These are phyloP conservation scores for Baorangia bicolor DNA, from an alignment of 768 basidiomycete species.

Conservation along the genomic window DNA sequence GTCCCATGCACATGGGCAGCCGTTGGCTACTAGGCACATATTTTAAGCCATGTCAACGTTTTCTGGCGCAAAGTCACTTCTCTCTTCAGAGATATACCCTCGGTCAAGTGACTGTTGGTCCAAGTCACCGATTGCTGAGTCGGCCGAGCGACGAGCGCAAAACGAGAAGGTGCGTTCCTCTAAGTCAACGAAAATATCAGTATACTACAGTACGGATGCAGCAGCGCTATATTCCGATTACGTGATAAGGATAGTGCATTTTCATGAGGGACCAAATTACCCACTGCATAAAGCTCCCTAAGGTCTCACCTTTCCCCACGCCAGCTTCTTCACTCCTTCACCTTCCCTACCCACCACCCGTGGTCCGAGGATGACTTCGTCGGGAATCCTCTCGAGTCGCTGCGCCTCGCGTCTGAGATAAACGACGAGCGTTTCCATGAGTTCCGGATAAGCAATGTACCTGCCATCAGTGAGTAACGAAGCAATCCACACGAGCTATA, in stretches of 20 bases:
- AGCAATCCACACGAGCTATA: neutral
- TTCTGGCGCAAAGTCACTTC: neutral
- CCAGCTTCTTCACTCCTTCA: conserved; percentile 30
- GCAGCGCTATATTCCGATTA: conserved; percentile 1
- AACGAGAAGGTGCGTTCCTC: neutral
- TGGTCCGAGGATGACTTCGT: conserved; percentile 38
- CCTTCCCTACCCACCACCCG: conserved; percentile 33
- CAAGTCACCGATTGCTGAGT: neutral
- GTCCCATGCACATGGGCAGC: neutral
- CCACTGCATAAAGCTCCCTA: conserved; percentile 6
- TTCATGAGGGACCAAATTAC: neutral
- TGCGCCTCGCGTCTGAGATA: conserved; percentile 74
- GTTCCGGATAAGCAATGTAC: conserved; percentile 71
- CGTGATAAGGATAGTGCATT: neutral
- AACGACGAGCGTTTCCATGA: conserved; percentile 66
- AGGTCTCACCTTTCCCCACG: conserved; percentile 28
- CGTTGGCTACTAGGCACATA: neutral
- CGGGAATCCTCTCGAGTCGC: conserved; percentile 58
- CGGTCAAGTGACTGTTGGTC: neutral
- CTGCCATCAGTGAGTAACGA: conserved; percentile 37
- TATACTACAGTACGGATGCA: neutral
- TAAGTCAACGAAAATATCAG: neutral
- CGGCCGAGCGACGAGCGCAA: neutral
- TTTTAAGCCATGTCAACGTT: neutral
- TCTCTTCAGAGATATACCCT: neutral